Percentiles rank a stretch among this genome's conserved stretches.
These are phyloP conservation scores for Dichotomocladium elegans DNA, from an alignment of 371 early-diverging fungal species.

Conservation along the genomic window DNA sequence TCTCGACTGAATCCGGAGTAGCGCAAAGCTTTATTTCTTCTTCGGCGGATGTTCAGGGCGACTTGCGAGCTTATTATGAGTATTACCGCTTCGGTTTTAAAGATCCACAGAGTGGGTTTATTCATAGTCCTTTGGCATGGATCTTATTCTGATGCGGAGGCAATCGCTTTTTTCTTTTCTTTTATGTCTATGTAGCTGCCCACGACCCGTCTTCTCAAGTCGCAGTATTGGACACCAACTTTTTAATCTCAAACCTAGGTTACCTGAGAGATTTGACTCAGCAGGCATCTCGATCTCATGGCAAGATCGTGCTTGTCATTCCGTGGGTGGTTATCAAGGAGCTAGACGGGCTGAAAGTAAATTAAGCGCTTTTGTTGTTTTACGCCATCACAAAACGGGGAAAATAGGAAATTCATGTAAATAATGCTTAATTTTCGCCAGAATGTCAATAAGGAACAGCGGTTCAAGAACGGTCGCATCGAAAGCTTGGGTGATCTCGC, in stretches of 20 bases:
- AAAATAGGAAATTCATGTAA: slow-evolving; percentile 4
- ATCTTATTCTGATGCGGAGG: no score
- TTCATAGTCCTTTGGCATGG: no score
- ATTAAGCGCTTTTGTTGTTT: slow-evolving; percentile 22
- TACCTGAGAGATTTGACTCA: slow-evolving; percentile 17
- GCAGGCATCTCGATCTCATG: slow-evolving; percentile 18
- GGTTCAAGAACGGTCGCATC: background rate
- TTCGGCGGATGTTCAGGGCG: no score
- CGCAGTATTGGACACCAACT: slow-evolving; percentile 38
- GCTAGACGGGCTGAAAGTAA: slow-evolving; percentile 41
- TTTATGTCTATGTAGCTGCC: no score
- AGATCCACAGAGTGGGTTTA: background rate
- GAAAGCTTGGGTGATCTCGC: slow-evolving; percentile 13
- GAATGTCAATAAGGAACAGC: background rate
- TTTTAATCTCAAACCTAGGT: slow-evolving; percentile 33
- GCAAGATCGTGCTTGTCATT: slow-evolving; percentile 20
- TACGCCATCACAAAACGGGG: no score
- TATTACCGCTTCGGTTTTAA: background rate
- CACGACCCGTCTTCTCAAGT: slow-evolving; percentile 10
- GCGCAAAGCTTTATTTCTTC: no score
- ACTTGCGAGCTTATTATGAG: background rate
- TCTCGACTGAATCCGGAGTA: no score
- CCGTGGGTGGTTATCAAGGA: slow-evolving; percentile 42
- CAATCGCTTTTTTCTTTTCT: no score
- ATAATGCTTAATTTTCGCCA: background rate